Evolutionary conservation across 306 rosid species (phyloP).

Genomic region (Glycine tomentella): DNA sequence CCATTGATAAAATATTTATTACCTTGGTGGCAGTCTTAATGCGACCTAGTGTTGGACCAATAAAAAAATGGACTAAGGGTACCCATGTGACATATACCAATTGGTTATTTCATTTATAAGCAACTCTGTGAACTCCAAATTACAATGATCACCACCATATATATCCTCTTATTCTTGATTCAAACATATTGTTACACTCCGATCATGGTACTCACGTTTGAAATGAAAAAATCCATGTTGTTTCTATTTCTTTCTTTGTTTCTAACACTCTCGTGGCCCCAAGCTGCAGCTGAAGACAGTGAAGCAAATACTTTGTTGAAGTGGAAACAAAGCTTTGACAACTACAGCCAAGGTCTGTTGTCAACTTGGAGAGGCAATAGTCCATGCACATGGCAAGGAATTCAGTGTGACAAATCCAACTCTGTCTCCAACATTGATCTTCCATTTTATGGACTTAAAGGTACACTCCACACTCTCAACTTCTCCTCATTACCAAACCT

Average conservation of each 20-base stretch:
- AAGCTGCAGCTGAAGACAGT: conserved; percentile 13
- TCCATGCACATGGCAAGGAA: conserved; percentile 45
- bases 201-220: conserved; percentile 15
- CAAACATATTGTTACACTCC: conserved; percentile 5
- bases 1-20: neutral
- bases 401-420: conserved; percentile 35
- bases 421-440: conserved; percentile 18
- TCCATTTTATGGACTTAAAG: conserved; percentile 31
- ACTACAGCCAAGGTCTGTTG: conserved; percentile 27
- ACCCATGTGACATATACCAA: neutral
- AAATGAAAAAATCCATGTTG: neutral
- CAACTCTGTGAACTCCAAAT: neutral
- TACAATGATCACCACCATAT: neutral
- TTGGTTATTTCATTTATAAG: neutral
- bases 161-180: conserved; percentile 10
- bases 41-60: neutral
- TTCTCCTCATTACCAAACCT: conserved; percentile 50
- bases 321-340: conserved; percentile 48
- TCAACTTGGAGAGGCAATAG: conserved; percentile 40
- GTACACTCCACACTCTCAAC: conserved; percentile 46
- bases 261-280: neutral
- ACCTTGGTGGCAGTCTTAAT: neutral
- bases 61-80: neutral
- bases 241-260: conserved; percentile 14
- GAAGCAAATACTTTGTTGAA: conserved; percentile 45